These are phyloP conservation scores for Neoscytalidium dimidiatum DNA, from an alignment of 2,329 filamentous ascomycete genomes.

Conservation along the genomic window DNA sequence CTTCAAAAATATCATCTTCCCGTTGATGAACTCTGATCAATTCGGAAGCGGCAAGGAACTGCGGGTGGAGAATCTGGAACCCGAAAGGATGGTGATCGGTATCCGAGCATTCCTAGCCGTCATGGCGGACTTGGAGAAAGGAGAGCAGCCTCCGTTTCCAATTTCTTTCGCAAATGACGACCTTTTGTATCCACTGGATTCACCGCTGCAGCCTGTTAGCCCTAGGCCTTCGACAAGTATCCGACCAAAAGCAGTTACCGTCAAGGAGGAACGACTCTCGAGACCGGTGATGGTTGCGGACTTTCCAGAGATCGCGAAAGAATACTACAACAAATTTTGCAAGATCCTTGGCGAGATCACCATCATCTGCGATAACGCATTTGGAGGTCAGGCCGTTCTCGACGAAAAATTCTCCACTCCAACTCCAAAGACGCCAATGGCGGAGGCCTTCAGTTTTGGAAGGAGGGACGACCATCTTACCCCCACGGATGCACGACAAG, in stretches of 20 bases:
- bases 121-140: conserved; percentile 88
- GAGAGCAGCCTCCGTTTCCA: conserved; percentile 83
- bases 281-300: conserved; percentile 60
- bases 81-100: conserved; percentile 95
- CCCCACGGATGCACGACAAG: conserved; percentile 80
- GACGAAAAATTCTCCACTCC: conserved; percentile 92
- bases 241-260: conserved; percentile 38
- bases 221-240: conserved; percentile 35
- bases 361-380: conserved; percentile 93
- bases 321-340: conserved; percentile 89
- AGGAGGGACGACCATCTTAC: conserved; percentile 77
- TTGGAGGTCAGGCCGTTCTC: conserved; percentile 90
- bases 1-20: conserved; percentile 91
- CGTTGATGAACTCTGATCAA: conserved; percentile 88
- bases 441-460: conserved; percentile 89
- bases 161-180: conserved; percentile 58
- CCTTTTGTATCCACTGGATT: conserved; percentile 41
- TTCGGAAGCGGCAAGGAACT: conserved; percentile 76
- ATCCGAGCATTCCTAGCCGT: conserved; percentile 92
- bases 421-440: conserved; percentile 90
- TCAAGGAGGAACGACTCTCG: conserved; percentile 67
- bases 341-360: conserved; percentile 95
- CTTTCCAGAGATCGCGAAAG: conserved; percentile 74
- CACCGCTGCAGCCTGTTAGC: conserved; percentile 33
- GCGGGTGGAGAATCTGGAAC: conserved; percentile 89